Base-by-base conservation (phyloP, 768 basidiomycete species). In the Phlegmacium glaucopus region DNA sequence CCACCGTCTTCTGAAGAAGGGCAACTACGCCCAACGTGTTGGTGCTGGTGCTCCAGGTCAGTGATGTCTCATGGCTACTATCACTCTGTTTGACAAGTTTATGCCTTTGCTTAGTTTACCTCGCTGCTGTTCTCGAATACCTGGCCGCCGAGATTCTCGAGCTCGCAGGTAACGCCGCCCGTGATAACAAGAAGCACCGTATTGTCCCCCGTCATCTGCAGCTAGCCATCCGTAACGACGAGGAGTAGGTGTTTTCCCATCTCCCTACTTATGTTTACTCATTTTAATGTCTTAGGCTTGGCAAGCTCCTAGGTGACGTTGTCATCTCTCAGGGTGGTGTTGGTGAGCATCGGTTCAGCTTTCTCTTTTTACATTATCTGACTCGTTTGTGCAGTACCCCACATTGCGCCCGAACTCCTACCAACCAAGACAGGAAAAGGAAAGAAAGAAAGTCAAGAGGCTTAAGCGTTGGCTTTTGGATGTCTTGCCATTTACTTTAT, bases 61-160 rank as follows among this genome's bases (percentile, higher is more conserved):
- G 70, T 68, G 10, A 15, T 37, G 39, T 34, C 44, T 15, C 28
- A 39, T 27, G n/a, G n/a, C n/a, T 34, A 44, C 18, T 9, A 35
- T 15, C 12, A 41, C 49, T 34, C 29, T 9, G 9, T 6, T 13
- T 34, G 39, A 10, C 38, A 1, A 15, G 25, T 28, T 52, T 45
- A 25, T 49, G n/a, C n/a, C n/a, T 44, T 4, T 28, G 9, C 51
- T 27, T 44, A 87, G 89, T 94, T 42, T 93, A 94, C 71, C 83
- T 93, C 46, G 90, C 90, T 29, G 90, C 90, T 15, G 90, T 93
- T 51, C 83, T 94, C 47, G 92, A 93, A 70, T 91, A 94, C 64
- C 84, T 94, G 51, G 87, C 90, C 50, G 92, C 92, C 39, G 92
- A 94, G 68, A 93, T 94, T 66, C 85, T 94, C 54, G 92, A 94